Base-by-base conservation (phyloP, 306 rosid genomes). In the Mimosa bimucronata region DNA sequence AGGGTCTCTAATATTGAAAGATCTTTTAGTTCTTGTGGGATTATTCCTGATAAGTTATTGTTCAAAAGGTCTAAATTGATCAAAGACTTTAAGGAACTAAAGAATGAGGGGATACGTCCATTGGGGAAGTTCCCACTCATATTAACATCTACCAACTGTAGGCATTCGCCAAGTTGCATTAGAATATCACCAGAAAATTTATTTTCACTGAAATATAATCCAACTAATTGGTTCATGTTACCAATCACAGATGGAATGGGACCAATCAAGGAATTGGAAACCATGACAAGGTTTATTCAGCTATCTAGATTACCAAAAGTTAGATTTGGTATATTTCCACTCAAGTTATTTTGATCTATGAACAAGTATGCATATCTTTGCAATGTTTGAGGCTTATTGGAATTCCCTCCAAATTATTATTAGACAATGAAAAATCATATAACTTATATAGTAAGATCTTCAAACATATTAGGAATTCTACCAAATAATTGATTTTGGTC, bases 161-260 rank as follows among this genome's bases (percentile, higher is more conserved):
- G 5, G 58, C 84, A 84, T 71, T 42, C 29, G 1, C 34, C 58
- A 25, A 84, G 73, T 25, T 53, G 70, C 44, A 5, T n/a, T 25
- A 82, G 82, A n/a, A 82, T 77, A 52, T 72, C 75, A 62, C 79
- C 79, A 52, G 7, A 57, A 30, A 82, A 72, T 15, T 71, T 72
- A 44, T 82, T 82, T n/a, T 0, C 28, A 0, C 25, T 0, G 1
- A 82, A 44, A 82, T 64, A 0, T 31, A 82, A 53, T 23, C 3
- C 16, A 14, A 21, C 16, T 25, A 58, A 23, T 10, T 58, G 65
- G 29, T 58, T 58, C 65, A 58, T 3, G 65, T 58, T 58, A 3
- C 65, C 7, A 11, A 58, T 23, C 31, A 0, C 31, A 2, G 65
- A 23, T 9, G 65, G 31, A 23, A 82, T 13, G 44, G 82, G 40